phyloP scores from a whole-genome alignment of 768 basidiomycete species.

The Kwoniella sp. region DNA sequence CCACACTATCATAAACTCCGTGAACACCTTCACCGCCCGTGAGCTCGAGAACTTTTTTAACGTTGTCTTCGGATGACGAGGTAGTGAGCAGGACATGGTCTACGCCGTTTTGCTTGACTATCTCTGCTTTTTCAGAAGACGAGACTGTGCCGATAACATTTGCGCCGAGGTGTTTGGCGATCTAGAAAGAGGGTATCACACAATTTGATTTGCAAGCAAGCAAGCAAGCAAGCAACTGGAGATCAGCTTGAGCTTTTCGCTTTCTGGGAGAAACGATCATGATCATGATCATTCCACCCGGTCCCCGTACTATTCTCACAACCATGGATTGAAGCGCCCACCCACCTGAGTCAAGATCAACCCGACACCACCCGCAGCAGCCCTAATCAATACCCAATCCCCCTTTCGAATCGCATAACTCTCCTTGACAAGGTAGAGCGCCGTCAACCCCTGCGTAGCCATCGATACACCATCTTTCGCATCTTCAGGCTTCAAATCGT shows the following conservation, averaged over 20 bases:
- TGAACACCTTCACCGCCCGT: constrained; percentile 61
- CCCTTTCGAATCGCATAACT: constrained; percentile 74
- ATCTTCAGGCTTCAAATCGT: constrained; percentile 61
- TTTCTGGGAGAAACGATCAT: too few species aligned
- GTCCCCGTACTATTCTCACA: too few species aligned
- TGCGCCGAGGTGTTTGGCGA: constrained; percentile 73
- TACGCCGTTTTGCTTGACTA: constrained; percentile 78
- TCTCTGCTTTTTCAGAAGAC: constrained; percentile 74
- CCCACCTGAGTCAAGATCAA: constrained; percentile 57
- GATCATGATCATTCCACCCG: too few species aligned
- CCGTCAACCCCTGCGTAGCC: constrained; percentile 74
- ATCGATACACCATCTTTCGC: constrained; percentile 68
- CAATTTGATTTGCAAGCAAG: too few species aligned
- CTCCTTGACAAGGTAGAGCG: constrained; percentile 75
- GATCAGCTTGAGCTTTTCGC: too few species aligned
- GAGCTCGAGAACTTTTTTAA: constrained; percentile 57
- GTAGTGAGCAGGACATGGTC: constrained; percentile 77
- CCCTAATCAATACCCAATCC: constrained; percentile 81
- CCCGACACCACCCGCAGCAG: constrained; percentile 86
- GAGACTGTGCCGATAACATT: constrained; percentile 93
- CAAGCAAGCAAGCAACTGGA: too few species aligned
- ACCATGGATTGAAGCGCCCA: too few species aligned
- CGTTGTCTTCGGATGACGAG: constrained; percentile 66
- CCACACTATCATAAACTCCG: constrained; percentile 92
- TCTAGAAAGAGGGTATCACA: constrained; percentile 58